Percentiles rank a stretch among this genome's conserved stretches.
These are phyloP conservation scores for Zopfia rhizophila DNA, from an alignment of 2,329 filamentous ascomycete genomes.

Conservation along the genomic window DNA sequence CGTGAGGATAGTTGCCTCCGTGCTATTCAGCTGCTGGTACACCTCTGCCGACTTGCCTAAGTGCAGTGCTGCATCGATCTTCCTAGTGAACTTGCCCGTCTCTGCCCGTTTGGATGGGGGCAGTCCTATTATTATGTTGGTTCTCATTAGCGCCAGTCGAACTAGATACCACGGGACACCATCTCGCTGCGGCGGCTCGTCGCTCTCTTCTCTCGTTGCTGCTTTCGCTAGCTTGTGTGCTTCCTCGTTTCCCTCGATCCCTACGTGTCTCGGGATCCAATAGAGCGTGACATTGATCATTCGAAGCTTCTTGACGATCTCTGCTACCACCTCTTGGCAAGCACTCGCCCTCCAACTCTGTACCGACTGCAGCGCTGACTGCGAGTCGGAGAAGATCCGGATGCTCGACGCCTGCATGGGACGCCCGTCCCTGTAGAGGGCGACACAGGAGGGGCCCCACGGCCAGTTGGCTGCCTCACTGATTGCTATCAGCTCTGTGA, in stretches of 20 bases:
- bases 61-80: too few species aligned
- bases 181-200: neutral
- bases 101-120: neutral
- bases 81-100: too few species aligned
- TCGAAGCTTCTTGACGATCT: conserved; percentile 1
- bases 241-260: too few species aligned
- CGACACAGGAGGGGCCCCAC: neutral
- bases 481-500: neutral
- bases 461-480: neutral
- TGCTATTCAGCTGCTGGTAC: neutral
- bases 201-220: neutral
- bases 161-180: neutral
- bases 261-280: neutral
- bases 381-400: neutral
- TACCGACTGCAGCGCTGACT: neutral
- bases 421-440: neutral
- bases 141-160: neutral
- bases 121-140: neutral
- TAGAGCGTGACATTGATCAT: neutral
- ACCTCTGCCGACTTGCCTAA: too few species aligned
- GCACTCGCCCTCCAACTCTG: neutral
- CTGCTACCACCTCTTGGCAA: neutral
- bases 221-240: too few species aligned
- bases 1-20: too few species aligned
- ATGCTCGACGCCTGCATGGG: neutral